A percentile compares a stretch with the other conserved stretches of the same genome.
These are phyloP conservation scores for Psidium guajava DNA, from an alignment of 345 rosid species.

Conservation along the genomic window DNA sequence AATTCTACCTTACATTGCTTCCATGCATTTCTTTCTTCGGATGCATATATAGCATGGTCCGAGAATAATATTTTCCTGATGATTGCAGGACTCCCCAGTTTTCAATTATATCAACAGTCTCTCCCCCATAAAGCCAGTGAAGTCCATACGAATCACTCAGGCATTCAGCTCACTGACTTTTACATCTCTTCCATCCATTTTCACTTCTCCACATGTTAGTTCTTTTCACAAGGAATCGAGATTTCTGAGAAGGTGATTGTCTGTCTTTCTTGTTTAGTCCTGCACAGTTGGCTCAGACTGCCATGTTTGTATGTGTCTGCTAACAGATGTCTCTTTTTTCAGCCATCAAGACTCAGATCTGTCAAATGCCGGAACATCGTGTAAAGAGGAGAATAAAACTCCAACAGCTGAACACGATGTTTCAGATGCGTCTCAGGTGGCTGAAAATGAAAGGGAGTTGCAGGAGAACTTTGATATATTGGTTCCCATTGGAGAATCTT, in stretches of 20 bases:
- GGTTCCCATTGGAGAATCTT: conserved; percentile 34
- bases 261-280: neutral
- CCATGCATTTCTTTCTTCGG: neutral
- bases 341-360: conserved; percentile 42
- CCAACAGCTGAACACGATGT: conserved; percentile 12
- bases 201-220: conserved; percentile 82
- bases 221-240: conserved; percentile 63
- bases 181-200: conserved; percentile 67
- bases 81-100: conserved; percentile 84
- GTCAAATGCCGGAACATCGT: conserved; percentile 22
- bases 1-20: neutral
- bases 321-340: conserved; percentile 5
- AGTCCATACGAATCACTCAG: conserved; percentile 49
- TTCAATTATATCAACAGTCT: conserved; percentile 79
- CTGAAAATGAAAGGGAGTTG: conserved; percentile 10
- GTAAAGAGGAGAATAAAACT: conserved; percentile 17
- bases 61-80: neutral
- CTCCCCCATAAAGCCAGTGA: conserved; percentile 85
- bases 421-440: conserved; percentile 11
- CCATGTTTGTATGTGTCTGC: neutral
- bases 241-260: conserved; percentile 59
- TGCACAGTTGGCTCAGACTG: neutral
- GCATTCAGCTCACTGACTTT: conserved; percentile 63
- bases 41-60: neutral
- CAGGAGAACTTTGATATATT: conserved; percentile 33